Evolutionary conservation across 148 eudicot species (phyloP).

Genomic region (Salicornia ramosissima): DNA sequence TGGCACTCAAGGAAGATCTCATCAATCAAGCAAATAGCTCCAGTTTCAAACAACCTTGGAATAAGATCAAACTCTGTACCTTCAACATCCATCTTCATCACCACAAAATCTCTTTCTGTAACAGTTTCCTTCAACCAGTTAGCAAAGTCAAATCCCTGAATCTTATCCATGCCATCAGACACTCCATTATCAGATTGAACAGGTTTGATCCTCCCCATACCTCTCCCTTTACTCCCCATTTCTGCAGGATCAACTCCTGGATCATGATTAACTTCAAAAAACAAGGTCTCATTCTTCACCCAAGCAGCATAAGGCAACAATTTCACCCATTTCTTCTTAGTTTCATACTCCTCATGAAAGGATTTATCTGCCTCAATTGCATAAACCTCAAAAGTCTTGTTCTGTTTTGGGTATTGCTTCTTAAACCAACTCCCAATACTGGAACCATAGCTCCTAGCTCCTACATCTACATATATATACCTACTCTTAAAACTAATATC

Average conservation of each 20-base stretch:
- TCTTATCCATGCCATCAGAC: slow-evolving; percentile 44
- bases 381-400: slow-evolving; percentile 74
- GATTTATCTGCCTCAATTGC: slow-evolving; percentile 90
- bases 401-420: slow-evolving; percentile 92
- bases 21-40: slow-evolving; percentile 91
- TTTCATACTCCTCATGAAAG: slow-evolving; percentile 61
- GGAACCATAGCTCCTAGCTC: slow-evolving; percentile 93
- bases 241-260: slow-evolving; percentile 55
- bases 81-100: slow-evolving; percentile 98
- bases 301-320: slow-evolving; percentile 91
- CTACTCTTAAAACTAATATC: slow-evolving; percentile 72
- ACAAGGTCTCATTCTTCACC: slow-evolving; percentile 82
- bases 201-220: slow-evolving; percentile 86
- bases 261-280: slow-evolving; percentile 78
- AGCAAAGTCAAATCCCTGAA: slow-evolving; percentile 85
- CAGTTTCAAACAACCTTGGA: slow-evolving; percentile 76
- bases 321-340: slow-evolving; percentile 65
- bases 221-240: slow-evolving; percentile 50
- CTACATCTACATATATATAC: slow-evolving; percentile 88
- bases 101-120: slow-evolving; percentile 70
- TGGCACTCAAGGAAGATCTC: slow-evolving; percentile 95
- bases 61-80: slow-evolving; percentile 90
- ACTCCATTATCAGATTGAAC: slow-evolving; percentile 39
- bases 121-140: slow-evolving; percentile 80
- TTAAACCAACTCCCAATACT: slow-evolving; percentile 93